phyloP scores from a whole-genome alignment of 306 rosid species.

The Inga leiocalycina region DNA sequence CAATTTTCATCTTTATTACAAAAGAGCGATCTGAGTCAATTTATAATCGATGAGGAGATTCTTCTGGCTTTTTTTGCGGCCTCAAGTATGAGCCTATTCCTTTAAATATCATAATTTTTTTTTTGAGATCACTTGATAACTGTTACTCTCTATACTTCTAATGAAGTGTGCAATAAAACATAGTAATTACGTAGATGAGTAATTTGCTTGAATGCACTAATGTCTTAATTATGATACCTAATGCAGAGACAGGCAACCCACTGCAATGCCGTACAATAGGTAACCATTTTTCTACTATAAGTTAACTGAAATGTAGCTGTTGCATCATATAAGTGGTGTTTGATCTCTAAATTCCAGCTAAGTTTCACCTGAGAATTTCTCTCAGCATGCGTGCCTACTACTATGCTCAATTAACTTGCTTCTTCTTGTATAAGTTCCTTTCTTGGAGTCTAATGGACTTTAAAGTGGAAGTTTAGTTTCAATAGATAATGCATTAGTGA shows the following conservation, averaged over 20 bases:
- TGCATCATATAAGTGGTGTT: constrained; percentile 7
- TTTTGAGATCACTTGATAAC: background rate
- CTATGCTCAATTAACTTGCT: background rate
- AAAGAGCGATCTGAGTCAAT: constrained; percentile 57
- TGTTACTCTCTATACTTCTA: background rate
- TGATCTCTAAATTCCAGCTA: background rate
- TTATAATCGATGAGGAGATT: constrained; percentile 64
- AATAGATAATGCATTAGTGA: background rate
- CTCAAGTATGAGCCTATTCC: constrained; percentile 60
- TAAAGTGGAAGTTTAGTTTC: background rate
- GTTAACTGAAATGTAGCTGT: background rate
- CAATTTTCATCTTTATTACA: constrained; percentile 47
- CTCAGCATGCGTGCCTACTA: background rate
- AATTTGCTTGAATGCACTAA: constrained; percentile 28
- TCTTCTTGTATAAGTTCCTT: background rate
- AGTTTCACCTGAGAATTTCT: background rate
- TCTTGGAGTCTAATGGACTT: background rate
- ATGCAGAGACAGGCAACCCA: constrained; percentile 61
- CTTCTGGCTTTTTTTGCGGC: constrained; percentile 77
- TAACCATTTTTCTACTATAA: constrained; percentile 35
- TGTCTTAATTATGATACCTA: constrained; percentile 28
- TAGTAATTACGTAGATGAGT: background rate
- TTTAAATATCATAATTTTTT: background rate
- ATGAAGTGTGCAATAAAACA: background rate
- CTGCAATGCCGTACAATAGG: constrained; percentile 62